Evolutionary conservation across 2,329 filamentous ascomycete genomes (phyloP).

Genomic region (Ceratocystis smalleyi): DNA sequence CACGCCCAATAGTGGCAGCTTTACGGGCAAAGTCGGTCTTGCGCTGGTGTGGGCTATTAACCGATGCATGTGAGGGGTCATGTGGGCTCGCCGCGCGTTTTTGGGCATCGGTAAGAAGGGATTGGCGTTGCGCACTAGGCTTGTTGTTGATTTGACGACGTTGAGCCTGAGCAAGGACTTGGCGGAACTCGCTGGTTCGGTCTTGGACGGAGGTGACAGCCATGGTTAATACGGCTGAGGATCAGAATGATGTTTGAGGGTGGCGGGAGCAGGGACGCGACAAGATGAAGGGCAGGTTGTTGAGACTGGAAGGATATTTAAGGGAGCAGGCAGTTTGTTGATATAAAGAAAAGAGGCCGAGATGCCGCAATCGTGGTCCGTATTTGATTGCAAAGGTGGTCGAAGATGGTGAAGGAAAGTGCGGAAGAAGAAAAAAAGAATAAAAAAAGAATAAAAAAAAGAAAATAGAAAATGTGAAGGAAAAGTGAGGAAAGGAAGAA

Average conservation of each 20-base stretch:
- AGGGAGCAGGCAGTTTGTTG: too few species aligned
- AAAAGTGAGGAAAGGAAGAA: neutral
- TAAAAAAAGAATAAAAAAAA: neutral
- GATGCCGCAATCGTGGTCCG: neutral
- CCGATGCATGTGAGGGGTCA: slow-evolving; percentile 25
- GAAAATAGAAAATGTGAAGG: neutral
- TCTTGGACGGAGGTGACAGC: slow-evolving; percentile 75
- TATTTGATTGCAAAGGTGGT: neutral
- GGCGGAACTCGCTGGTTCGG: slow-evolving; percentile 86
- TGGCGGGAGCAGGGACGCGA: neutral
- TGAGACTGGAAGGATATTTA: neutral
- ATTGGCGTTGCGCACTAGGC: slow-evolving; percentile 62
- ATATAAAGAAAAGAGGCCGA: neutral
- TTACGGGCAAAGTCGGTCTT: slow-evolving; percentile 85
- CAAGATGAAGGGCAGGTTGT: neutral
- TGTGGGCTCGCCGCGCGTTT: slow-evolving; percentile 40
- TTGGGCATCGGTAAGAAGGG: slow-evolving; percentile 59
- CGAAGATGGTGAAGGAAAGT: neutral
- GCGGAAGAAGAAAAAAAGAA: neutral
- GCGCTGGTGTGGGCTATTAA: slow-evolving; percentile 24
- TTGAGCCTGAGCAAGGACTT: slow-evolving; percentile 75
- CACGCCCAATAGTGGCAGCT: slow-evolving; percentile 80
- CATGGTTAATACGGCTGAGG: slow-evolving; percentile 29
- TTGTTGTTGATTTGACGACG: slow-evolving; percentile 63
- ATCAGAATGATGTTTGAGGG: neutral